A percentile compares a stretch with the other conserved stretches of the same genome.
Conservation (phyloP, 768 basidiomycete genomes). For the Pleurotus platypus region DNA sequence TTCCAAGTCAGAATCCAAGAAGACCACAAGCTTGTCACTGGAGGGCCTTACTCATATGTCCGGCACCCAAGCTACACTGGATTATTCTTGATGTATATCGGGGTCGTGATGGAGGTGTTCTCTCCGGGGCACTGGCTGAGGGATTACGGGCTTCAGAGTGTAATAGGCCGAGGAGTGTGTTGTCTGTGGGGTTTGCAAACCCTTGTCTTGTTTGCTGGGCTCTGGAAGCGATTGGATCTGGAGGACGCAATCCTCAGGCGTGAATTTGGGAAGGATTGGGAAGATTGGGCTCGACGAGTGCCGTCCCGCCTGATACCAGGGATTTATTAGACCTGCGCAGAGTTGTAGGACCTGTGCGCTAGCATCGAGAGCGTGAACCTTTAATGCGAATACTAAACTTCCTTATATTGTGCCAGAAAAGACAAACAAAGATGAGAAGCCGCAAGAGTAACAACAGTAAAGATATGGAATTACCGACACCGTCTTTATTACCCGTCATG, state of each 20-base stretch:
- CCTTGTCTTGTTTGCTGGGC: neutral
- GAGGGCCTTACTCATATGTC: neutral
- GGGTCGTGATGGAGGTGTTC: neutral
- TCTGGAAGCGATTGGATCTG: neutral
- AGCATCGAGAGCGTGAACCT: too few species aligned
- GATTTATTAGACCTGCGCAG: conserved; percentile 15
- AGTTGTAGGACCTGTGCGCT: too few species aligned
- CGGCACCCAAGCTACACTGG: neutral
- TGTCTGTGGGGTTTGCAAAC: neutral
- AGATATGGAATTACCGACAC: too few species aligned
- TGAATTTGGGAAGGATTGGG: neutral
- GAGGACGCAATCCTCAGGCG: neutral
- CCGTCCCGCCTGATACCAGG: conserved; percentile 27
- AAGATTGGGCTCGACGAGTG: conserved; percentile 18
- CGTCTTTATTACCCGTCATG: too few species aligned
- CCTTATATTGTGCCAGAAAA: too few species aligned
- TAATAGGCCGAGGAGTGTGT: neutral
- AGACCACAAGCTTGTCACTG: neutral
- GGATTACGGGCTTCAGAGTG: neutral
- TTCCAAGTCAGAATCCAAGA: neutral
- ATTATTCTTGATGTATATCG: neutral
- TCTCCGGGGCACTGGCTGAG: neutral
- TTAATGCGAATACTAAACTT: too few species aligned
- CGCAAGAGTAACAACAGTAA: too few species aligned
- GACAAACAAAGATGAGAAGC: too few species aligned